phyloP scores from a whole-genome alignment of 2,329 filamentous ascomycete genomes.

The Xylaria multiplex region DNA sequence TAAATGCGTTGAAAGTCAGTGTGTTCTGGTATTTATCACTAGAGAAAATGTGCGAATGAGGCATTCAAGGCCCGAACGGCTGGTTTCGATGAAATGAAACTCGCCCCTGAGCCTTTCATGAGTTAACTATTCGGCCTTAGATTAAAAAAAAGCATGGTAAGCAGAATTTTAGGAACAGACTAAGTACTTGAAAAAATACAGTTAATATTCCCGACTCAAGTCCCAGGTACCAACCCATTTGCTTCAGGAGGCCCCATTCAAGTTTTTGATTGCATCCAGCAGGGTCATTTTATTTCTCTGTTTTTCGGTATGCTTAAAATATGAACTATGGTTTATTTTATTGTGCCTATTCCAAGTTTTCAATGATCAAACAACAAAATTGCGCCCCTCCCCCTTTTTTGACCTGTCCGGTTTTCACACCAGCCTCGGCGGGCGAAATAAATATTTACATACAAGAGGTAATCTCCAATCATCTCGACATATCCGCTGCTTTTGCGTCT shows the following conservation, averaged over 20 bases:
- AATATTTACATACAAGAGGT: slow-evolving; percentile 29
- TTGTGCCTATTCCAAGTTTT: slow-evolving; percentile 12
- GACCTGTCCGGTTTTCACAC: slow-evolving; percentile 11
- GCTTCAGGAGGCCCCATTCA: not conserved
- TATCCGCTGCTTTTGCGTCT: slow-evolving; percentile 4
- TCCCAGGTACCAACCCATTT: not conserved
- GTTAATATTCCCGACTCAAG: not conserved
- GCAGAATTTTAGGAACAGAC: not conserved
- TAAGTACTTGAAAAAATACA: not conserved
- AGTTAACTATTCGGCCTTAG: not conserved
- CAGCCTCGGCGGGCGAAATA: slow-evolving; percentile 9
- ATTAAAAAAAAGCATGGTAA: not conserved
- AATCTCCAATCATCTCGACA: slow-evolving; percentile 14
- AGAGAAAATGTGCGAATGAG: not conserved
- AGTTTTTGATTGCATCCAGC: not conserved
- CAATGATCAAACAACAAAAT: slow-evolving; percentile 8
- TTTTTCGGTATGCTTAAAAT: not conserved
- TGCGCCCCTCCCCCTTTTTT: slow-evolving; percentile 7
- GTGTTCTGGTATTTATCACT: not conserved
- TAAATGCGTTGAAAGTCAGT: not conserved
- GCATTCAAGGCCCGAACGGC: not conserved
- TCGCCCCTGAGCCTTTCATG: not conserved
- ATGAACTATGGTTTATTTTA: slow-evolving; percentile 1
- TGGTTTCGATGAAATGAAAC: not conserved
- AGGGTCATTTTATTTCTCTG: not conserved